Base-by-base conservation (phyloP, 257 asterid genomes). In the Solanum virginianum region DNA sequence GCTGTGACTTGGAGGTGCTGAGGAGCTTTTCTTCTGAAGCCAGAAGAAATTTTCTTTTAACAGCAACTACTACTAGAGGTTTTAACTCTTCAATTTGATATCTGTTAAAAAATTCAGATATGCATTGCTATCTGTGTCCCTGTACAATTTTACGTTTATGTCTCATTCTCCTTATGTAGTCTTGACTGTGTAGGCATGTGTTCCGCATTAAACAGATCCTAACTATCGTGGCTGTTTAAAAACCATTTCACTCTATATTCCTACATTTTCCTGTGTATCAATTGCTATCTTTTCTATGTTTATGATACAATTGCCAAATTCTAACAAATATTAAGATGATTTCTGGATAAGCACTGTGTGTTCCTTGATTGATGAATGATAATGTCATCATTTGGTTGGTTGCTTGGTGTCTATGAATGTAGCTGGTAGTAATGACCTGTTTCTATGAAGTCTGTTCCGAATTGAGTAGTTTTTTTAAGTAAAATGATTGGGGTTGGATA, bases 1-100 rank as follows among this genome's bases (percentile, higher is more conserved):
- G 90, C 88, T 56, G 82, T 90, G 9, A 85, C 87, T 72, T 92
- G 95, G 95, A 91, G 85, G 77, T 92, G 92, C 84, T 92, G 86
- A 92, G 68, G 60, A 29, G 83, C 26, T 47, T 82, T 72, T 49
- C 75, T 84, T 55, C 75, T 70, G 54, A 68, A 87, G 86, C 80
- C 57, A 83, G 85, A 70, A 83, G 81, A 57, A 49, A 10, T 16
- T 22, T 47, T 59, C 66, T 81, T 41, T 79, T 32, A 57, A 62
- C 65, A 77, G 59, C 49, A 8, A 59, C 26, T 83, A 66, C 82
- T 53, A 55, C 82, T 53, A 66, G 82, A 85, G 87, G 87, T 85
- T 81, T 43, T 85, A 82, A 83, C 89, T 86, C 84, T 87, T 69
- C 62, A 57, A 65, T 81, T 74, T 47, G 85, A 69, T 89, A 53